phyloP scores from a whole-genome alignment of 768 basidiomycete species.

The Pulveroboletus sp. region DNA sequence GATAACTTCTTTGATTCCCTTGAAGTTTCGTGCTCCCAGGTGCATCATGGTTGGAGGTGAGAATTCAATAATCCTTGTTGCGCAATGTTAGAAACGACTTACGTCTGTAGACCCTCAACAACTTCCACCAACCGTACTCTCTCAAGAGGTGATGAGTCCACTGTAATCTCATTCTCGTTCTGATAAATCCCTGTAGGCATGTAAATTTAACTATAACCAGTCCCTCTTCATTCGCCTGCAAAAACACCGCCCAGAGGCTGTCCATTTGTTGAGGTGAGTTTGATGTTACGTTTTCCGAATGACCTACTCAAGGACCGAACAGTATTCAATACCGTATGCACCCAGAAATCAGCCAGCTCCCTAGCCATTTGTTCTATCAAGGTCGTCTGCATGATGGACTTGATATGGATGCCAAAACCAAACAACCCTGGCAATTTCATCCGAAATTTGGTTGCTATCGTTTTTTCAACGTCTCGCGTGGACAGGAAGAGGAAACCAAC shows the following conservation, averaged over 20 bases:
- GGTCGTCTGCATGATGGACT: constrained; percentile 81
- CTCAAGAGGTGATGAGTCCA: constrained; percentile 42
- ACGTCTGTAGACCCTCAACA: constrained; percentile 69
- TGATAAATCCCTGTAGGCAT: constrained; percentile 42
- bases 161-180: constrained; percentile 21
- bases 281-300: neutral
- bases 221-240: constrained; percentile 91
- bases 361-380: constrained; percentile 84
- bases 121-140: constrained; percentile 89
- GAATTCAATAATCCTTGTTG: neutral
- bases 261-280: constrained; percentile 81
- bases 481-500: constrained; percentile 50
- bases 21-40: constrained; percentile 77
- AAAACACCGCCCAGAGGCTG: constrained; percentile 70
- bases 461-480: constrained; percentile 77
- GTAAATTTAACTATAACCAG: constrained; percentile 75
- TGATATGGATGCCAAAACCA: constrained; percentile 78
- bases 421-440: constrained; percentile 79
- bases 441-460: constrained; percentile 79
- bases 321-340: constrained; percentile 99
- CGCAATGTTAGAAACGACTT: neutral
- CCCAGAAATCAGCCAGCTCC: constrained; percentile 87
- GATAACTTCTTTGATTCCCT: constrained; percentile 88
- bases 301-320: constrained; percentile 1
- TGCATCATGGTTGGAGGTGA: constrained; percentile 92